Evolutionary conservation across 2,329 filamentous ascomycete genomes (phyloP).

Genomic region (Aspergillus tanneri): DNA sequence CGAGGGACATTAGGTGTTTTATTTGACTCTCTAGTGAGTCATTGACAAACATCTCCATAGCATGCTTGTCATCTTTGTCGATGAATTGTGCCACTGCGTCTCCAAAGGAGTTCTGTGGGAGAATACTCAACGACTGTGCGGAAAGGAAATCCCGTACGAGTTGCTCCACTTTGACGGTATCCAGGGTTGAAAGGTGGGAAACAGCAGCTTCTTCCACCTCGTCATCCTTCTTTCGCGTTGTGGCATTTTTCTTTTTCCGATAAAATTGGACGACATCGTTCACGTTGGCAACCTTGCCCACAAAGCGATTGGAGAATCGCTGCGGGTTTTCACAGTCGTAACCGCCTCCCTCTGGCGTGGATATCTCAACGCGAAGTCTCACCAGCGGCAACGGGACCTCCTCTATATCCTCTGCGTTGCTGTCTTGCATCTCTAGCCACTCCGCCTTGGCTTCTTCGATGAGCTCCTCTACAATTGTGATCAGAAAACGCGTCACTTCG

Average conservation of each 20-base stretch:
- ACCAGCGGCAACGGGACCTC: conserved; percentile 78
- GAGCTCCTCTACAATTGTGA: conserved; percentile 76
- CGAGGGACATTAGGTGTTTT: conserved; percentile 65
- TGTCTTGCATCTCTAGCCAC: conserved; percentile 76
- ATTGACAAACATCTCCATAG: conserved; percentile 77
- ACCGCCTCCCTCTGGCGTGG: conserved; percentile 75
- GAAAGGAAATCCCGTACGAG: conserved; percentile 84
- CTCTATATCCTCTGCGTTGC: conserved; percentile 56
- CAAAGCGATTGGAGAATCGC: conserved; percentile 89
- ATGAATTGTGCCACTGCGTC: conserved; percentile 93
- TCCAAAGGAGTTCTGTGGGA: conserved; percentile 88
- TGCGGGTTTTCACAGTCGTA: conserved; percentile 96
- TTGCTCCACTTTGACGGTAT: conserved; percentile 82
- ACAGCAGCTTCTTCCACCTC: conserved; percentile 65
- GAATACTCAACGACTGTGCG: conserved; percentile 84
- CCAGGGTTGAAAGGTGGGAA: conserved; percentile 59
- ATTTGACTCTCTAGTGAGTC: conserved; percentile 70
- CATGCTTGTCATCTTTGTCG: conserved; percentile 90
- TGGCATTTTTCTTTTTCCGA: conserved; percentile 70
- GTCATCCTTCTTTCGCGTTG: conserved; percentile 50
- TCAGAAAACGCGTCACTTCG: conserved; percentile 74
- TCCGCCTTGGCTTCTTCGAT: conserved; percentile 79
- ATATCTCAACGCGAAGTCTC: conserved; percentile 86
- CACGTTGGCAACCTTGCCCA: conserved; percentile 85
- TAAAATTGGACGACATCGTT: conserved; percentile 94